Evolutionary conservation across 75 land plant genomes (phyloP), one percentile per base, ranked within the genome.

Genomic region (Gnetum montanum): DNA sequence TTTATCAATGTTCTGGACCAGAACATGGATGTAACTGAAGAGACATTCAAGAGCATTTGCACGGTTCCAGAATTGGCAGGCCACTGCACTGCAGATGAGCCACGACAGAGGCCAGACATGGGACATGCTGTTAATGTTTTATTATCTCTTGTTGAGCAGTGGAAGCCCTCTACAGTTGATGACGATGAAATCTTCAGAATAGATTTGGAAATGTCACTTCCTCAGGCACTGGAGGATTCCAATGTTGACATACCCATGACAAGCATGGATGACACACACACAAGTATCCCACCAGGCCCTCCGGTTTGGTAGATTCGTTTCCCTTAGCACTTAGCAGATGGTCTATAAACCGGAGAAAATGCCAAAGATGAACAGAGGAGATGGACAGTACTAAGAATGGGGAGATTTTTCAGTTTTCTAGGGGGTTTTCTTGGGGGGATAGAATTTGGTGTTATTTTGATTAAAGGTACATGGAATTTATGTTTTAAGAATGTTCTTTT

Each of bases 231-330:
- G 37, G 55, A 53, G 55, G 36, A 31, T 20, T 52, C 55, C 20
- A 52, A 52, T 52, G 19, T 52, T 20, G 55, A 52, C 24, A 49
- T 38, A 18, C 47, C 61, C 29, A 22, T 59, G 49, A 59, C 57
- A 31, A 73, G 75, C 49, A 31, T 53, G 3, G 87, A 86, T 45
- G 69, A 79, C 44, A 79, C 85, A 2, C 75, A 76, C 47, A 66
- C 75, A 3, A 86, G 91, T 62, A 78, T 86, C 30, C 91, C 91
- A 16, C 76, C 74, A 24, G 83, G 38, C 91, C 91, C 6, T 41
- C 62, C 15, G 91, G 87, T 22, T 86, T 86, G 55, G 91, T 83
- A 10, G 84, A 79, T 6, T 76, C 91, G 8, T 86, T 86, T 36
- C 73, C 76, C 8, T 83, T 87, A 8, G 47, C 57, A 0, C 83